Evolutionary conservation across 1,284 basidiomycete genomes (phyloP).

Genomic region (Chalciporus sp.): DNA sequence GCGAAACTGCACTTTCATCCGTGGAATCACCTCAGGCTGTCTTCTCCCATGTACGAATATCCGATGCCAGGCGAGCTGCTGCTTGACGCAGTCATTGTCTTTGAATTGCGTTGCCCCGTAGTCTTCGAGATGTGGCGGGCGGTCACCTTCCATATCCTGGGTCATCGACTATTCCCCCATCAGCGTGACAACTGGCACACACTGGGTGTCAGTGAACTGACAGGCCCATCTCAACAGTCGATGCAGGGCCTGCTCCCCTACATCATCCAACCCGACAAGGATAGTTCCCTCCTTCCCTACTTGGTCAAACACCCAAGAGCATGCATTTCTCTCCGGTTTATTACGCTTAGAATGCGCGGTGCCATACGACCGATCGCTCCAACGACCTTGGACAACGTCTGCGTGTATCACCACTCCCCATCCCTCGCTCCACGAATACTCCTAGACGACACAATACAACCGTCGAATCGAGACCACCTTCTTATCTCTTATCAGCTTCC

Average conservation of each 20-base stretch:
- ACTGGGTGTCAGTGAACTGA: neutral
- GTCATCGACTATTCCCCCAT: slow-evolving; percentile 30
- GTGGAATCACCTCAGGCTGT: too few species aligned
- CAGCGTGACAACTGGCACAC: neutral
- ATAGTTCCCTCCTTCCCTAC: slow-evolving; percentile 13
- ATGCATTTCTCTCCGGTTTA: slow-evolving; percentile 42
- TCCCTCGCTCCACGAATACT: too few species aligned
- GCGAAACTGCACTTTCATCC: slow-evolving; percentile 24
- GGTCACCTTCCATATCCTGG: slow-evolving; percentile 41
- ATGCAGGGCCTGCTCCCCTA: too few species aligned
- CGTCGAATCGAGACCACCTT: slow-evolving; percentile 28
- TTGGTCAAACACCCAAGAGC: slow-evolving; percentile 16
- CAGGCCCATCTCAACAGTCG: too few species aligned
- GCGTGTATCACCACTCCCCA: neutral
- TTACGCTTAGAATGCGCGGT: too few species aligned
- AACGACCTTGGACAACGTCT: slow-evolving; percentile 38
- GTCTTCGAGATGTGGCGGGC: slow-evolving; percentile 47
- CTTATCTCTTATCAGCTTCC: slow-evolving; percentile 30
- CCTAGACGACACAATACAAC: neutral
- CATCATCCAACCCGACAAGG: slow-evolving; percentile 14
- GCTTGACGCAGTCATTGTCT: slow-evolving; percentile 37
- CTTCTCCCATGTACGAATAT: slow-evolving; percentile 42
- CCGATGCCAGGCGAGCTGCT: slow-evolving; percentile 41
- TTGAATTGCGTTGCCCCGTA: slow-evolving; percentile 47
- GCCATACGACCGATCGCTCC: slow-evolving; percentile 40